These are phyloP conservation scores for Candida pseudocylindracea DNA, from an alignment of 1,139 yeast genomes.

Conservation along the genomic window DNA sequence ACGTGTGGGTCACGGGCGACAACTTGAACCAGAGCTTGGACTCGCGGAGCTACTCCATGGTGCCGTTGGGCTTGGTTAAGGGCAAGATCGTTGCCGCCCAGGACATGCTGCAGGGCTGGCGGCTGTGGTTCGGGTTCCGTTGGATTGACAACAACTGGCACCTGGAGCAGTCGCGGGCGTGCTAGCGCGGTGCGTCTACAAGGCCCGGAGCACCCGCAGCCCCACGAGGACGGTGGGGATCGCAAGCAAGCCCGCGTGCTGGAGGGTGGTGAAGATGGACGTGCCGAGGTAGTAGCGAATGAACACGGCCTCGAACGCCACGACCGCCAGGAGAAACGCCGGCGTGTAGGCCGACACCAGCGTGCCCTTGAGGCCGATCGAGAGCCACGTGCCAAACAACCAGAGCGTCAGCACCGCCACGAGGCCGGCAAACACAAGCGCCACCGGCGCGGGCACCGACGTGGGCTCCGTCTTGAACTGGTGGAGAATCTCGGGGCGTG, in stretches of 20 bases:
- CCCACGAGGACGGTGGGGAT: conserved; percentile 45
- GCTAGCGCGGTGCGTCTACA: too few species aligned
- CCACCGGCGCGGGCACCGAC: conserved; percentile 30
- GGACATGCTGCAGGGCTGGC: conserved; percentile 14
- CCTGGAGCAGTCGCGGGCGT: too few species aligned
- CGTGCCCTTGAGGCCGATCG: conserved; percentile 13
- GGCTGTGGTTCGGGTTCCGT: conserved; percentile 26
- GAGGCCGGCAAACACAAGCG: conserved; percentile 26
- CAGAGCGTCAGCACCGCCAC: conserved; percentile 18
- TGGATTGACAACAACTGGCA: conserved; percentile 23
- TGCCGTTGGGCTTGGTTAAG: conserved; percentile 72
- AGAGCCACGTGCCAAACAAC: conserved; percentile 25
- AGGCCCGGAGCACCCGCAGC: conserved; percentile 12
- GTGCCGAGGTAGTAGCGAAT: conserved; percentile 46
- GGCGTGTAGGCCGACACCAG: conserved; percentile 9
- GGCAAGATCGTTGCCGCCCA: conserved; percentile 71
- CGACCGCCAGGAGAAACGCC: conserved; percentile 28
- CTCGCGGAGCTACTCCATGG: conserved; percentile 67
- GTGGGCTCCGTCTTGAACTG: conserved; percentile 33
- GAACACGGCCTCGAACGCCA: conserved; percentile 41
- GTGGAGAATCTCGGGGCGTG: conserved; percentile 46
- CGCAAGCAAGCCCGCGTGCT: conserved; percentile 23
- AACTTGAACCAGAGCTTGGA: conserved; percentile 78
- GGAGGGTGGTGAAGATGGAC: conserved; percentile 50
- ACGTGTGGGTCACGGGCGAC: conserved; percentile 95